Evolutionary conservation across 1,284 basidiomycete genomes (phyloP).

Genomic region (Mycena sp.): DNA sequence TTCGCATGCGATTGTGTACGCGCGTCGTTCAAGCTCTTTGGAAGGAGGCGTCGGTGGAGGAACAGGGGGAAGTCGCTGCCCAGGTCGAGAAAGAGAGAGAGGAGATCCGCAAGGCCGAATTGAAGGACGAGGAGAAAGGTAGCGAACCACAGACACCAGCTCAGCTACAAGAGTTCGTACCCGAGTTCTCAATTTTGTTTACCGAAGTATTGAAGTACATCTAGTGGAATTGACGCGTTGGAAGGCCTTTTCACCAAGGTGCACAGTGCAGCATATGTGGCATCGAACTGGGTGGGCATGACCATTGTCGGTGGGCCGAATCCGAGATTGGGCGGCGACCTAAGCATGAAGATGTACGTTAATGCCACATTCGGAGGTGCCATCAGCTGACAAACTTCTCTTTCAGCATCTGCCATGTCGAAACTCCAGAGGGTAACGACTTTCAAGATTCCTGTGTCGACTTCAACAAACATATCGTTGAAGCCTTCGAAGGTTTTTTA

Average conservation of each 20-base stretch:
- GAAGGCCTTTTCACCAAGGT: not conserved
- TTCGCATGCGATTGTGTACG: not conserved
- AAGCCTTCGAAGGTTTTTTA: constrained; percentile 2
- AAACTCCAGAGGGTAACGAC: constrained; percentile 7
- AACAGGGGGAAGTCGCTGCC: not conserved
- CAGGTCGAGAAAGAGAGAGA: not conserved
- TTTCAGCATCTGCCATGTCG: constrained; percentile 13
- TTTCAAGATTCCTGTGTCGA: constrained; percentile 13
- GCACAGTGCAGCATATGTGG: not conserved
- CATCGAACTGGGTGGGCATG: constrained; percentile 3
- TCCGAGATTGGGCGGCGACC: constrained; percentile 14
- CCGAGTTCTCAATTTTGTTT: not conserved
- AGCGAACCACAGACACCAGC: not conserved
- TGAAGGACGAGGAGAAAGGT: not conserved
- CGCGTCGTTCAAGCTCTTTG: not conserved
- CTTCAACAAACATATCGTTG: constrained; percentile 8
- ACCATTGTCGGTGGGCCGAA: constrained; percentile 13
- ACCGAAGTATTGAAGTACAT: too few species aligned
- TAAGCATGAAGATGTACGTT: constrained; percentile 22
- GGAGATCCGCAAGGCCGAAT: not conserved
- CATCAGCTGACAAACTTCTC: not conserved
- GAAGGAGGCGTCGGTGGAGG: not conserved
- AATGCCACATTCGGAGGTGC: not conserved
- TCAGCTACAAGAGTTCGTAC: not conserved
- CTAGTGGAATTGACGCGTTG: not conserved